Percentiles rank a stretch among this genome's conserved stretches.
Conservation (phyloP, 345 rosid genomes). For the Ricinus communis region DNA sequence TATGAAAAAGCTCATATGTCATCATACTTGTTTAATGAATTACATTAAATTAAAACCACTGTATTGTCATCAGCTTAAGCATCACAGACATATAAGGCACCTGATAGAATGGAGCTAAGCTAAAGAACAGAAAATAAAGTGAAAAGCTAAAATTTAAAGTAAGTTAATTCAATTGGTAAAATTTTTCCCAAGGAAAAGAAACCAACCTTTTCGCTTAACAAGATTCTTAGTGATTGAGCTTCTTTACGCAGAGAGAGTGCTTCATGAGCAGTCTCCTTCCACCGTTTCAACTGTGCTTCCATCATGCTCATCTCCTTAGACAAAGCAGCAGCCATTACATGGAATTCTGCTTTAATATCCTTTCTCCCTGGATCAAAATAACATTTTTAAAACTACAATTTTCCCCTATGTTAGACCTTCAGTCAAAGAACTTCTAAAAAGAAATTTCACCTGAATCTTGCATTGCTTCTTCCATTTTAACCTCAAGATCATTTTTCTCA, state of each 20-base stretch:
- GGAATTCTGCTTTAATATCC: slow-evolving; percentile 81
- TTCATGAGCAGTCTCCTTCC: slow-evolving; percentile 88
- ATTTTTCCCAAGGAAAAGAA: neutral
- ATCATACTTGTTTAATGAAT: neutral
- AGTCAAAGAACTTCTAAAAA: neutral
- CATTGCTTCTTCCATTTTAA: slow-evolving; percentile 76
- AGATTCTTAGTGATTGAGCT: slow-evolving; percentile 56
- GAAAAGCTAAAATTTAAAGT: neutral
- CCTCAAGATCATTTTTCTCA: slow-evolving; percentile 87
- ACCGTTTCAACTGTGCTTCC: slow-evolving; percentile 84
- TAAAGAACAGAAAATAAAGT: neutral
- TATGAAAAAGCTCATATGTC: neutral
- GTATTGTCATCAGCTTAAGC: neutral
- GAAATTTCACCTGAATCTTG: slow-evolving; percentile 61
- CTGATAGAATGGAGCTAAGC: neutral
- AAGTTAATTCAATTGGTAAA: neutral
- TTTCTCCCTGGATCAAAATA: slow-evolving; percentile 62
- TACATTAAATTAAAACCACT: neutral
- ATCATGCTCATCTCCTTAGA: slow-evolving; percentile 93
- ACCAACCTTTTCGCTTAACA: slow-evolving; percentile 64
- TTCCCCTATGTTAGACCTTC: slow-evolving; percentile 14
- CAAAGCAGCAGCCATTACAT: slow-evolving; percentile 86
- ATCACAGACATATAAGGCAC: neutral
- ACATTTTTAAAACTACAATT: slow-evolving; percentile 20
- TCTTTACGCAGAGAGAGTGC: slow-evolving; percentile 66